These are phyloP conservation scores for Penicillium sumatraense DNA, from an alignment of 2,329 filamentous ascomycete species.

Conservation along the genomic window DNA sequence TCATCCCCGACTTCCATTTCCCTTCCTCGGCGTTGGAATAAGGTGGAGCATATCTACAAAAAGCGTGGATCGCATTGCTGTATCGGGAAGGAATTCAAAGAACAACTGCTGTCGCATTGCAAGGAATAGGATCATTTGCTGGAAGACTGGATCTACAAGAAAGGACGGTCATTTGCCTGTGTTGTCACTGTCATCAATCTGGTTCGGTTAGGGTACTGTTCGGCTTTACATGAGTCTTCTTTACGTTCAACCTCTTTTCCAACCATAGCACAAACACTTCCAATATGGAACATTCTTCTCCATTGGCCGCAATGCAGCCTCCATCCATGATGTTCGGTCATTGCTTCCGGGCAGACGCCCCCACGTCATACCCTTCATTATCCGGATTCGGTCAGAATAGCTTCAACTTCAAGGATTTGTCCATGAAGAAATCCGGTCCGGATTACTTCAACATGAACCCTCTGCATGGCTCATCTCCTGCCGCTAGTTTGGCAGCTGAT, in stretches of 20 bases:
- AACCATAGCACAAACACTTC: constrained; percentile 11
- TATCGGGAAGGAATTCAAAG: too few relatives aligned
- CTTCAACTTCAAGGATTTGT: constrained; percentile 77
- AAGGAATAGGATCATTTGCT: too few relatives aligned
- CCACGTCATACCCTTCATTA: constrained; percentile 58
- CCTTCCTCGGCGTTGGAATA: neutral
- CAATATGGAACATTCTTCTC: constrained; percentile 88
- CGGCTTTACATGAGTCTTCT: neutral
- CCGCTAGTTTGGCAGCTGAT: constrained; percentile 87
- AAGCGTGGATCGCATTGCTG: too few relatives aligned
- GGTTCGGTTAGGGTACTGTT: neutral
- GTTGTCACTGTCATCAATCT: neutral
- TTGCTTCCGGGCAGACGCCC: constrained; percentile 64
- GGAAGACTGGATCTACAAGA: too few relatives aligned
- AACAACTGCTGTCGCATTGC: too few relatives aligned
- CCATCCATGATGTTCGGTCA: constrained; percentile 64
- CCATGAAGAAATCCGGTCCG: constrained; percentile 67
- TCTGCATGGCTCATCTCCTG: constrained; percentile 83
- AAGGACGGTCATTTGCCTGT: too few relatives aligned
- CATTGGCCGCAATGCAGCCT: constrained; percentile 89
- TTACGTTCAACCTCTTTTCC: neutral
- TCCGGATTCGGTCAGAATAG: constrained; percentile 64
- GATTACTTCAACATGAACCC: constrained; percentile 86
- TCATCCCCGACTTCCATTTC: neutral
- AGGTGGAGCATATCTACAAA: too few relatives aligned